Conservation (phyloP, 176 grass and related monocot species). For the Paspalum vaginatum region DNA sequence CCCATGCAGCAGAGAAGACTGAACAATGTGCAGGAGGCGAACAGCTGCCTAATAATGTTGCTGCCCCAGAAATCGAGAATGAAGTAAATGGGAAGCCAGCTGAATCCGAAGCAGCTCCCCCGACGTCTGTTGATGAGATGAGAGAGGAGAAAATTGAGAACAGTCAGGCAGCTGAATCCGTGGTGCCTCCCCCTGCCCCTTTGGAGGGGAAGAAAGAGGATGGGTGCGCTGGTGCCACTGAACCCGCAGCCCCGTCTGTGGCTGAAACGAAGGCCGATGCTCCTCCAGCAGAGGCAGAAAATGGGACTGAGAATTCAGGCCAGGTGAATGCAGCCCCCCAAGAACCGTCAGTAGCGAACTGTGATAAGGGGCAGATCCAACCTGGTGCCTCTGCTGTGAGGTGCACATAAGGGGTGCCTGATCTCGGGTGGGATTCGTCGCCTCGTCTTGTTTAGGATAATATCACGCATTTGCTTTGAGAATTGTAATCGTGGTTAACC, state of each 20-base stretch:
- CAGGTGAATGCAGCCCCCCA: background rate
- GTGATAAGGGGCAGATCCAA: conserved; percentile 48
- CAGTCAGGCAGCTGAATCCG: background rate
- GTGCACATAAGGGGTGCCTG: conserved; percentile 31
- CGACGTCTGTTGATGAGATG: background rate
- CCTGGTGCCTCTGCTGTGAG: conserved; percentile 40
- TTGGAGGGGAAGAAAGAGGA: conserved; percentile 34
- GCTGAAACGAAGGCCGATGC: conserved; percentile 32
- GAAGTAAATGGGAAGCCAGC: conserved; percentile 26
- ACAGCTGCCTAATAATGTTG: conserved; percentile 1
- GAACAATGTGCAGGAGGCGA: conserved; percentile 7
- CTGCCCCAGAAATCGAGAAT: conserved; percentile 17
- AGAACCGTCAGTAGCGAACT: conserved; percentile 26
- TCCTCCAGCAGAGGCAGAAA: conserved; percentile 28
- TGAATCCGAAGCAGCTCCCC: conserved; percentile 32
- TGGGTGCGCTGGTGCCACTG: background rate
- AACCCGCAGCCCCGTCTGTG: background rate
- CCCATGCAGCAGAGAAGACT: conserved; percentile 33
- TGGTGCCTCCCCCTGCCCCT: background rate
- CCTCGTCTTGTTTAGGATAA: conserved; percentile 33
- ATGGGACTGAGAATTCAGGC: conserved; percentile 3
- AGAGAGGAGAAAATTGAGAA: conserved; percentile 34
- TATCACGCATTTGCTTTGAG: conserved; percentile 47
- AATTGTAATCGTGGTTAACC: conserved; percentile 53
- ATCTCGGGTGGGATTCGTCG: background rate